These are phyloP conservation scores for Wallacemonas sp. DNA, from an alignment of 208 protist species.

Conservation along the genomic window DNA sequence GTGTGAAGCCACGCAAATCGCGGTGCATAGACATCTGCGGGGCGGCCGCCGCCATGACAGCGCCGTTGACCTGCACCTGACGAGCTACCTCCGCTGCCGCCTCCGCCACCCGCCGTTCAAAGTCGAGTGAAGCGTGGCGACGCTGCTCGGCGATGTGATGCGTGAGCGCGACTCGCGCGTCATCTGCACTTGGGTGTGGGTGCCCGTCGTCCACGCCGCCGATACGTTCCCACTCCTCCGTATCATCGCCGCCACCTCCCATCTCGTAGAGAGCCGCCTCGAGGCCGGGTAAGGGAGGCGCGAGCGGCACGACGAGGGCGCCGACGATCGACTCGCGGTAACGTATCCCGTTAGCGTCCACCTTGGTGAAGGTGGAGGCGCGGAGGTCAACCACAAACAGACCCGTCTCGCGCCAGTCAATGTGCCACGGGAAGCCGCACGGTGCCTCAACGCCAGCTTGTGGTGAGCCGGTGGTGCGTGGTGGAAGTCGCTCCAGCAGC, in stretches of 20 bases:
- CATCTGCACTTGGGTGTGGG: too few species aligned
- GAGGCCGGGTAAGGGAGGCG: background rate
- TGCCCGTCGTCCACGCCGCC: background rate
- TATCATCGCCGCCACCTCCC: background rate
- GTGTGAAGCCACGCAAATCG: too few species aligned
- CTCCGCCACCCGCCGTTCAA: conserved; percentile 31
- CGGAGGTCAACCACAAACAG: conserved; percentile 64
- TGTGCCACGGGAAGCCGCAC: background rate
- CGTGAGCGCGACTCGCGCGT: background rate
- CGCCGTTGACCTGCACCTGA: conserved; percentile 24
- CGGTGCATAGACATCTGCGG: too few species aligned
- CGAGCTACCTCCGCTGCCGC: conserved; percentile 47
- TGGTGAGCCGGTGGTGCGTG: background rate
- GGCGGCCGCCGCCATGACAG: conserved; percentile 40
- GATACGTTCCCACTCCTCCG: background rate
- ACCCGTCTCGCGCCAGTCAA: conserved; percentile 31
- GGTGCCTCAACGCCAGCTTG: background rate
- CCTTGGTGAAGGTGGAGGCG: background rate
- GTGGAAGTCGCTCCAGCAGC: background rate
- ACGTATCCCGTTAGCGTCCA: background rate
- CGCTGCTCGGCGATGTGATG: conserved; percentile 15
- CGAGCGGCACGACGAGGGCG: conserved; percentile 42
- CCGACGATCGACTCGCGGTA: conserved; percentile 38
- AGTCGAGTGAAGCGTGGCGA: conserved; percentile 11
- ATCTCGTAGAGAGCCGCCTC: background rate